Percentiles rank a stretch among this genome's conserved stretches.
Conservation (phyloP, 73 alveolate genomes). For the Uronychia setigera region DNA sequence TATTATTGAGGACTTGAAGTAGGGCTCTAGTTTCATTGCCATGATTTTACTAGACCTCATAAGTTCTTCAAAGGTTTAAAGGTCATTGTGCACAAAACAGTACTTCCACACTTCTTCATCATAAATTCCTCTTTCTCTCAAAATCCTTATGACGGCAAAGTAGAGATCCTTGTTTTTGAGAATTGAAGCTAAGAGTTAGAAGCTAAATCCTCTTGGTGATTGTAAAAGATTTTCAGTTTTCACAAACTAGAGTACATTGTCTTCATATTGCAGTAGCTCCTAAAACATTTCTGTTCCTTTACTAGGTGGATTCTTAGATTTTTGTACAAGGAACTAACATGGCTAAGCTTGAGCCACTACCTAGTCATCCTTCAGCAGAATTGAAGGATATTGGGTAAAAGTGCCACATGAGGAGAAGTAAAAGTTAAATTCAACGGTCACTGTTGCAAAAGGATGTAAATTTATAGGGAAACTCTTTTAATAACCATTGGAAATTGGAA, state of each 20-base stretch:
- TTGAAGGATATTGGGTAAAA: slow-evolving; percentile 84
- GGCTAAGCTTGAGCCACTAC: slow-evolving; percentile 75
- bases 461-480: slow-evolving; percentile 62
- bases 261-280: slow-evolving; percentile 6
- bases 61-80: slow-evolving; percentile 53
- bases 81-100: slow-evolving; percentile 54
- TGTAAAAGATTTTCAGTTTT: slow-evolving; percentile 26
- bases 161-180: slow-evolving; percentile 54
- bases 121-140: slow-evolving; percentile 55
- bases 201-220: slow-evolving; percentile 24
- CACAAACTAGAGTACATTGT: slow-evolving; percentile 16
- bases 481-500: slow-evolving; percentile 80
- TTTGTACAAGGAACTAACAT: not conserved
- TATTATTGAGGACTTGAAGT: slow-evolving; percentile 40
- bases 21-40: slow-evolving; percentile 41
- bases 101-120: slow-evolving; percentile 41
- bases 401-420: slow-evolving; percentile 91
- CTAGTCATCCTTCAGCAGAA: slow-evolving; percentile 71
- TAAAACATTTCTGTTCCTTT: slow-evolving; percentile 9
- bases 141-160: slow-evolving; percentile 11
- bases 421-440: slow-evolving; percentile 68
- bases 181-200: slow-evolving; percentile 37
- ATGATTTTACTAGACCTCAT: slow-evolving; percentile 7
- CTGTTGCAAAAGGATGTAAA: slow-evolving; percentile 79
- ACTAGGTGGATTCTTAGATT: not conserved